Evolutionary conservation across 208 protist genomes (phyloP), one percentile per base, ranked within the genome.

Genomic region (Acanthamoeba polyphaga): DNA sequence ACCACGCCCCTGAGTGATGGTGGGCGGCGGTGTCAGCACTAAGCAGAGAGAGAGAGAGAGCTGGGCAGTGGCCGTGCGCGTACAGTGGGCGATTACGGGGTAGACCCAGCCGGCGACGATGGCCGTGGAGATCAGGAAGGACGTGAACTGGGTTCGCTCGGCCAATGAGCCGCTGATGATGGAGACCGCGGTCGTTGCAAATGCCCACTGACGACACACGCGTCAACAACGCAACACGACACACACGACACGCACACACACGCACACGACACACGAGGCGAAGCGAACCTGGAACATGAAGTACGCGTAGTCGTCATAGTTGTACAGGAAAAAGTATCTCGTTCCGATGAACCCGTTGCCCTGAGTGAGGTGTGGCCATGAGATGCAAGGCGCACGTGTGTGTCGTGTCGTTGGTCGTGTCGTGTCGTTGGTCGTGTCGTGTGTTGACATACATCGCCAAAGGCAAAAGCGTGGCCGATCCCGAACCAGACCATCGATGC

Each of bases 101-200:
- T 94, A 94, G 32, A 94, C 34, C 66, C 66, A 94, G 19, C 66
- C 90, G 17, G 90, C 66, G 15, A 94, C 72, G 29, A 94, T 29
- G 29, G 17, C 51, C 27, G 90, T 94, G 2, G 60, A 94, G 29
- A 74, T 62, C 10, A 94, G 43, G 90, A 70, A 94, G 43, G 90
- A 94, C 15, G 66, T 94, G 66, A 94, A 94, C 34, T 94, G 66
- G 34, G 72, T 85, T 8, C 90, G 90, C 66, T 94, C 90, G n/a
- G 90, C 90, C 66, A 94, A 27, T 0, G n/a, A 34, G 13, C 90
- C 90, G 55, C 90, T 94, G 34, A 82, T 66, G 55, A 94, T 94
- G 15, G 90, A 70, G 8, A 66, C n/a, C 1, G 72, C 72, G 8
- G 72, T 94, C 46, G 90, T 85, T 15, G 90, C 90, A 82, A 94